Percentiles rank a stretch among this genome's conserved stretches.
phyloP scores from a whole-genome alignment of 2,329 filamentous ascomycete species.

The Stachybotrys elegans region DNA sequence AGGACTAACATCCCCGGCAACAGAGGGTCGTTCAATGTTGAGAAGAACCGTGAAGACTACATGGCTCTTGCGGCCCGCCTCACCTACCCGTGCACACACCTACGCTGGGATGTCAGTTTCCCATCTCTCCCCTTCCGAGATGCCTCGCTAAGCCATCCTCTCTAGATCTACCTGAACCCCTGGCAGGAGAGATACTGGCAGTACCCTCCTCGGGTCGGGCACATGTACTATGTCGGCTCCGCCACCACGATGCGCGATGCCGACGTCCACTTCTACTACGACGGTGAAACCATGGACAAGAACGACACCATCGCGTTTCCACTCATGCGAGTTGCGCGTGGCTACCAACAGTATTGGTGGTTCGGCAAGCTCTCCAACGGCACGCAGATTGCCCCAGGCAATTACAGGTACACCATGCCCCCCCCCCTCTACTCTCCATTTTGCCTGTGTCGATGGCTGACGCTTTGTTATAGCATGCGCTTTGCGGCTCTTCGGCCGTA shows the following conservation, averaged over 20 bases:
- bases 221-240: constrained; percentile 36
- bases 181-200: constrained; percentile 35
- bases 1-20: neutral
- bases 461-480: constrained; percentile 25
- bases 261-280: constrained; percentile 25
- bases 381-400: constrained; percentile 32
- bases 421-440: neutral
- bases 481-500: constrained; percentile 37
- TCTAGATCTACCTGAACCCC: constrained; percentile 30
- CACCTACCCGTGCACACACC: constrained; percentile 26
- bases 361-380: constrained; percentile 37
- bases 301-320: constrained; percentile 34
- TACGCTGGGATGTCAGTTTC: constrained; percentile 29
- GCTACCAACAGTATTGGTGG: constrained; percentile 32
- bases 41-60: constrained; percentile 21
- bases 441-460: constrained; percentile 7
- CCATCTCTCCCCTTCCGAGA: neutral
- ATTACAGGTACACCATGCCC: constrained; percentile 29
- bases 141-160: neutral
- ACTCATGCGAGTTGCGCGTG: constrained; percentile 25
- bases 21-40: constrained; percentile 27
- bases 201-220: constrained; percentile 33
- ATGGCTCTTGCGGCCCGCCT: constrained; percentile 22
- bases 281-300: constrained; percentile 29
- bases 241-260: constrained; percentile 33